Percentiles rank a stretch among this genome's conserved stretches.
Conservation (phyloP, 306 rosid genomes). For the Rosa lucieae region DNA sequence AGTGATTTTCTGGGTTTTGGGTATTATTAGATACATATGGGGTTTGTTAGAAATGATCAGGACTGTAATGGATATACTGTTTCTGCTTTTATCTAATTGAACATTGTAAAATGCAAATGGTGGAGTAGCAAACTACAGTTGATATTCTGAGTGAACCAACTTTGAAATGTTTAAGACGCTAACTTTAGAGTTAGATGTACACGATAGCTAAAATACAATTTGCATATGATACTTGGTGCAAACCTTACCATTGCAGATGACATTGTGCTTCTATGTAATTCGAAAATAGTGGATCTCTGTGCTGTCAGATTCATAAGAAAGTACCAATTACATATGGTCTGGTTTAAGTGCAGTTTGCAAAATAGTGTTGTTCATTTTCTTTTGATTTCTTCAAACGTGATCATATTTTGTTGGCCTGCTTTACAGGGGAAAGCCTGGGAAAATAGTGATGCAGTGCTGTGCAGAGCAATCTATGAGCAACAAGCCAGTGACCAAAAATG, state of each 20-base stretch:
- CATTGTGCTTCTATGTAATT: not conserved
- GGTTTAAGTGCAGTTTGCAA: not conserved
- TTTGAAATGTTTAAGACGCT: not conserved
- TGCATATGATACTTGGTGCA: not conserved
- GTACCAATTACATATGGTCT: not conserved
- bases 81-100: not conserved
- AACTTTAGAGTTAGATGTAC: not conserved
- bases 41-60: not conserved
- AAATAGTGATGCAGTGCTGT: slow-evolving; percentile 45
- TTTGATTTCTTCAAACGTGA: not conserved
- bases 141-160: not conserved
- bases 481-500: slow-evolving; percentile 55
- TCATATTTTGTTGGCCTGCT: slow-evolving; percentile 17
- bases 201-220: not conserved
- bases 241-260: not conserved
- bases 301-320: not conserved
- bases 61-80: not conserved
- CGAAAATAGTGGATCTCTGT: not conserved
- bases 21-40: not conserved
- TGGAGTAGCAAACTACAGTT: not conserved
- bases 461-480: slow-evolving; percentile 40
- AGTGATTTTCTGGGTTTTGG: not conserved
- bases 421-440: slow-evolving; percentile 56
- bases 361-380: not conserved
- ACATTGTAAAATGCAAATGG: not conserved